phyloP scores from a whole-genome alignment of 257 asterid species.

The Anisodus tanguticus region DNA sequence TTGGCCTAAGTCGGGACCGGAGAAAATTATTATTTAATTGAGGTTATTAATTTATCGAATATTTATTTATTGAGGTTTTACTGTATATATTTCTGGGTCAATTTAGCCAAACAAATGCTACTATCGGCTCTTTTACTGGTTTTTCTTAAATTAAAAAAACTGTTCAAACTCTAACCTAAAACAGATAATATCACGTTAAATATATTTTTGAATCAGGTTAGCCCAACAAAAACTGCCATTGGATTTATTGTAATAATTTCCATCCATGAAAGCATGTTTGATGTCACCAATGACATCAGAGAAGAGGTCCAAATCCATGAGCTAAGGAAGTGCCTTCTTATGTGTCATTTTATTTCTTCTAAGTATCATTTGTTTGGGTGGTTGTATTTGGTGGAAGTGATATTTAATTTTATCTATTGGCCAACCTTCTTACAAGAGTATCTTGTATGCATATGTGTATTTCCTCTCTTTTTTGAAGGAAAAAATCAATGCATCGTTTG shows the following conservation, averaged over 20 bases:
- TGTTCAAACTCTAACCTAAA: no score
- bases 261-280: conserved; percentile 9
- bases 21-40: no score
- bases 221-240: neutral
- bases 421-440: neutral
- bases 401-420: no score
- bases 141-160: no score
- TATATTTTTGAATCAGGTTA: neutral
- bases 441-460: neutral
- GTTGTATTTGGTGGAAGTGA: neutral
- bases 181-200: no score
- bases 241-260: neutral
- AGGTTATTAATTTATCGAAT: no score
- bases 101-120: no score
- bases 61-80: no score
- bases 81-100: no score
- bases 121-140: no score
- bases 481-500: neutral
- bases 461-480: neutral
- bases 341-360: neutral
- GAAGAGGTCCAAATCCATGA: neutral
- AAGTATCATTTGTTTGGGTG: neutral
- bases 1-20: no score
- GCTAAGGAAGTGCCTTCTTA: conserved; percentile 15
- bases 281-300: neutral